Conservation (phyloP, 108 stramenopile species). For the Skeletonema tropicum region DNA sequence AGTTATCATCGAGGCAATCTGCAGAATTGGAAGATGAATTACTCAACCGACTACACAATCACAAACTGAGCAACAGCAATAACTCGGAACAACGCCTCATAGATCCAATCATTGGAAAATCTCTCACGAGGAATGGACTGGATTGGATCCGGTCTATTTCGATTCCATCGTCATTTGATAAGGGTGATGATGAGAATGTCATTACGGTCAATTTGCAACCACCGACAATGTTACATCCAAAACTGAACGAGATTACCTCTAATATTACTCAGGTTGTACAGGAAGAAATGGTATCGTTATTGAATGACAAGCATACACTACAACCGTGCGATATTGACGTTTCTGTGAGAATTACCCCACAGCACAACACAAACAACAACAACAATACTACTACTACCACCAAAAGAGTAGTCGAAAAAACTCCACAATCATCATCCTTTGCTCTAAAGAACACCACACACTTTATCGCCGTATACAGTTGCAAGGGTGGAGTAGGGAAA, state of each 20-base stretch:
- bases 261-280: slow-evolving; percentile 45
- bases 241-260: slow-evolving; percentile 50
- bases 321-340: slow-evolving; percentile 28
- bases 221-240: slow-evolving; percentile 77
- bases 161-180: slow-evolving; percentile 26
- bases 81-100: slow-evolving; percentile 17
- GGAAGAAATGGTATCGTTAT: slow-evolving; percentile 29
- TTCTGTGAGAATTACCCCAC: slow-evolving; percentile 11
- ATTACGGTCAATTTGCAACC: slow-evolving; percentile 59
- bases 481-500: slow-evolving; percentile 99
- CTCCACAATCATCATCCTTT: slow-evolving; percentile 60
- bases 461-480: slow-evolving; percentile 88
- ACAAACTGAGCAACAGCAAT: background rate
- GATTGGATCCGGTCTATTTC: slow-evolving; percentile 44
- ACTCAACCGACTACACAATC: slow-evolving; percentile 20
- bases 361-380: slow-evolving; percentile 32
- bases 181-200: slow-evolving; percentile 8
- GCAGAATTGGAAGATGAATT: slow-evolving; percentile 49
- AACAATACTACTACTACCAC: background rate
- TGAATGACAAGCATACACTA: slow-evolving; percentile 13
- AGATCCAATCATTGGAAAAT: slow-evolving; percentile 40
- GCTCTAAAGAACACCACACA: slow-evolving; percentile 75
- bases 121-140: slow-evolving; percentile 27
- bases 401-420: slow-evolving; percentile 13
- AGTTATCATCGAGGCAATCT: slow-evolving; percentile 34